A percentile compares a stretch with the other conserved stretches of the same genome.
Evolutionary conservation across 139 green algal species (phyloP).

Genomic region (Eudorina sp.): DNA sequence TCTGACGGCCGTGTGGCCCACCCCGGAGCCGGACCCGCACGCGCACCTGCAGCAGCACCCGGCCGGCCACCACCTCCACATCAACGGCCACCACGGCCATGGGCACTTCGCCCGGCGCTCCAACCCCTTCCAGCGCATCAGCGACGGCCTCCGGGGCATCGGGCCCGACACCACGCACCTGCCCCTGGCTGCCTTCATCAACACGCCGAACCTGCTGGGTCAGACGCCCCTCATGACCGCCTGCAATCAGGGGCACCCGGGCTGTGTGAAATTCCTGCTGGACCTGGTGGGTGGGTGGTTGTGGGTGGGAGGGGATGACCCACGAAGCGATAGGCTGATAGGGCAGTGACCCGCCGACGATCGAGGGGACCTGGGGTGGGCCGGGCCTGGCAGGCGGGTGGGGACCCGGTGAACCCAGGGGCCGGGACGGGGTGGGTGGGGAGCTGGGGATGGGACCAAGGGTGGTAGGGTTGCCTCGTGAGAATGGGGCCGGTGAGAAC

Average conservation of each 20-base stretch:
- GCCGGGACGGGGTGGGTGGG: too few relatives aligned
- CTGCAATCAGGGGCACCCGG: slow-evolving; percentile 2
- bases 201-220: not conserved
- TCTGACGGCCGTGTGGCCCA: not conserved
- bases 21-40: not conserved
- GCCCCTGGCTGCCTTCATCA: not conserved
- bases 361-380: too few relatives aligned
- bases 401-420: too few relatives aligned
- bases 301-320: too few relatives aligned
- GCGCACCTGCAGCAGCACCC: not conserved
- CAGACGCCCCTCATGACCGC: slow-evolving; percentile 25
- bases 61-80: not conserved
- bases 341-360: too few relatives aligned
- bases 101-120: not conserved
- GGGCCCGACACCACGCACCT: not conserved
- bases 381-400: too few relatives aligned
- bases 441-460: too few relatives aligned
- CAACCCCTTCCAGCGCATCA: slow-evolving; percentile 33
- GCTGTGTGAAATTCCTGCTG: not conserved
- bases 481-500: too few relatives aligned
- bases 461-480: too few relatives aligned
- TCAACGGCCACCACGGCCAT: not conserved
- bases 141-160: not conserved
- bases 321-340: too few relatives aligned
- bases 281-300: not conserved